Evolutionary conservation across 306 rosid species (phyloP).

Genomic region (Mucuna pruriens): DNA sequence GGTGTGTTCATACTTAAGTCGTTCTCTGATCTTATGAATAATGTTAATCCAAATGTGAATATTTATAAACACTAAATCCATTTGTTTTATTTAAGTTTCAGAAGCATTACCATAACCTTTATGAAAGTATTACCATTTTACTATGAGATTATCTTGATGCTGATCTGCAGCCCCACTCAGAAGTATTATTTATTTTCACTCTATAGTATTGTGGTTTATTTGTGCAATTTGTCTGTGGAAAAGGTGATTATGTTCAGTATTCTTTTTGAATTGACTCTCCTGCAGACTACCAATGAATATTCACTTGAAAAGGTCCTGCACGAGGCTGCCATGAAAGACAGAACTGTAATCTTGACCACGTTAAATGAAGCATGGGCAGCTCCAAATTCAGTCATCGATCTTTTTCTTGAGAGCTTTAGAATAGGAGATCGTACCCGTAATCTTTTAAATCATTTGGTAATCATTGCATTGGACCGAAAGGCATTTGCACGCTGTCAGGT

Average conservation of each 20-base stretch:
- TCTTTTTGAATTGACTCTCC: constrained; percentile 31
- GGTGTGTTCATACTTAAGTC: neutral
- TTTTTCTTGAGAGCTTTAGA: constrained; percentile 92
- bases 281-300: constrained; percentile 59
- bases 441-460: constrained; percentile 84
- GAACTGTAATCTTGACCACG: constrained; percentile 87
- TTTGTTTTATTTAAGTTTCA: constrained; percentile 15
- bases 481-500: constrained; percentile 82
- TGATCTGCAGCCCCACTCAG: constrained; percentile 19
- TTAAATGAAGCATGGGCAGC: constrained; percentile 97
- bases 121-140: constrained; percentile 28
- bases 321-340: constrained; percentile 77
- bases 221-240: constrained; percentile 21
- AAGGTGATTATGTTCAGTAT: constrained; percentile 6
- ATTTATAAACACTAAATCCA: neutral
- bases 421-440: constrained; percentile 67
- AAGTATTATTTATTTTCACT: constrained; percentile 38
- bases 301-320: constrained; percentile 66
- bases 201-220: constrained; percentile 7
- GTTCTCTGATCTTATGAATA: neutral
- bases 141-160: constrained; percentile 13
- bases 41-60: neutral
- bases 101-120: neutral
- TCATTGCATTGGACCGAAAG: constrained; percentile 76
- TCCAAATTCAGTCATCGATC: constrained; percentile 78